Evolutionary conservation across 208 protist genomes (phyloP), one percentile per base, ranked within the genome.

Genomic region (Trypanosoma scelopori): DNA sequence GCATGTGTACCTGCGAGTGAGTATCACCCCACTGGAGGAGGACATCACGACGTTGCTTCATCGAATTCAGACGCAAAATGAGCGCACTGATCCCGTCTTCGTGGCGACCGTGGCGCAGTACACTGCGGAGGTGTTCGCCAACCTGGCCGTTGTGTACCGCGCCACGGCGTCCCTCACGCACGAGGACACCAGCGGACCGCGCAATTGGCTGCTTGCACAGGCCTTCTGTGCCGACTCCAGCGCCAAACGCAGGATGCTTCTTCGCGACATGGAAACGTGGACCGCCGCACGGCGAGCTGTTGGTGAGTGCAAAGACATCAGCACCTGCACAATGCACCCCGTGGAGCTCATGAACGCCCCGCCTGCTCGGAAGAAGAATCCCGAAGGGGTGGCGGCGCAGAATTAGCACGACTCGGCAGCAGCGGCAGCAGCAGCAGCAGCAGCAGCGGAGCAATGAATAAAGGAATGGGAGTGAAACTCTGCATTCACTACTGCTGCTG

Each of bases 151-250:
- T 48, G 64, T 93, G 23, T 87, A 89, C 69, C 82, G 84, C 58
- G 78, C 66, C 66, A 88, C 87, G 18, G 81, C 84, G 7, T 67
- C 82, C 35, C 82, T 93, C 22, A 42, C 63, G 20, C 84, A 84
- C 25, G 82, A 88, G 57, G 77, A 74, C 27, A 68, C 68, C 48
- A 66, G 60, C 22, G 87, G 72, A 0, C 78, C 89, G 51, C 76
- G 81, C 11, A 78, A 90, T 69, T 93, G 87, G 87, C 67, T 93
- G 12, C 71, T 90, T 28, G 77, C 87, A 16, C 77, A 93, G 61
- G 71, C 74, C 13, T 89, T 93, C 59, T 83, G 81, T 45, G 70
- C 68, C 1, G 57, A 80, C 37, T 93, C 87, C 9, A 53, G 53
- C 23, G 67, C 58, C 57, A 77, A 79, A 6, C 81, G 87, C 0